A percentile compares a stretch with the other conserved stretches of the same genome.
phyloP scores from a whole-genome alignment of 1,284 basidiomycete genomes.

The Rhodotorula glutinis region DNA sequence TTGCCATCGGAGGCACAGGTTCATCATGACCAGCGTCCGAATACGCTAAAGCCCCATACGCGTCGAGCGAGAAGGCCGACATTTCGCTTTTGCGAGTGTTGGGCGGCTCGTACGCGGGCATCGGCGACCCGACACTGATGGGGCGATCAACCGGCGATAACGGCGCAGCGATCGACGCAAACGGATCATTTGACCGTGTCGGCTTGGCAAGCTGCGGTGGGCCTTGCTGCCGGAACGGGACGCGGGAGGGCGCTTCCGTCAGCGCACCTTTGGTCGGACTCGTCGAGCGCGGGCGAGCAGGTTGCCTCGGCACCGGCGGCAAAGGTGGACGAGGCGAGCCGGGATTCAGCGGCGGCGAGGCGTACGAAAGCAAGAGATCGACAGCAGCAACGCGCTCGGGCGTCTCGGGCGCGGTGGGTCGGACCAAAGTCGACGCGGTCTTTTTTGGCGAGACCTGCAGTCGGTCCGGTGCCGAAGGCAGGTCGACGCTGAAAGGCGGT shows the following conservation, averaged over 20 bases:
- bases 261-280: neutral
- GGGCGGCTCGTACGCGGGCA: slow-evolving; percentile 23
- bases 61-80: slow-evolving; percentile 18
- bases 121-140: slow-evolving; percentile 19
- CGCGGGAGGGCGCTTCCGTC: slow-evolving; percentile 15
- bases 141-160: slow-evolving; percentile 1
- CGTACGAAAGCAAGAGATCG: slow-evolving; percentile 29
- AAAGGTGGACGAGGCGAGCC: neutral
- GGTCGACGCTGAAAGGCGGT: slow-evolving; percentile 17
- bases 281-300: neutral
- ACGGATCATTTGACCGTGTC: neutral
- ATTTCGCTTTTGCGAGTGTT: slow-evolving; percentile 6
- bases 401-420: slow-evolving; percentile 9
- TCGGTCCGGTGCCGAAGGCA: slow-evolving; percentile 26
- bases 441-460: slow-evolving; percentile 38
- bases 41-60: slow-evolving; percentile 15
- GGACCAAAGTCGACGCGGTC: slow-evolving; percentile 14
- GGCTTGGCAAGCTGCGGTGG: slow-evolving; percentile 12
- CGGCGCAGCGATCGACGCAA: neutral
- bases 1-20: neutral
- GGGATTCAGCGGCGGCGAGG: slow-evolving; percentile 20
- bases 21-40: slow-evolving; percentile 1
- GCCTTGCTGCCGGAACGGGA: slow-evolving; percentile 20
- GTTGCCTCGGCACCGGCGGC: neutral
- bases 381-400: slow-evolving; percentile 3